Conservation (phyloP, 202 grass and related monocot species). For the Dendrocalamus latiflorus region DNA sequence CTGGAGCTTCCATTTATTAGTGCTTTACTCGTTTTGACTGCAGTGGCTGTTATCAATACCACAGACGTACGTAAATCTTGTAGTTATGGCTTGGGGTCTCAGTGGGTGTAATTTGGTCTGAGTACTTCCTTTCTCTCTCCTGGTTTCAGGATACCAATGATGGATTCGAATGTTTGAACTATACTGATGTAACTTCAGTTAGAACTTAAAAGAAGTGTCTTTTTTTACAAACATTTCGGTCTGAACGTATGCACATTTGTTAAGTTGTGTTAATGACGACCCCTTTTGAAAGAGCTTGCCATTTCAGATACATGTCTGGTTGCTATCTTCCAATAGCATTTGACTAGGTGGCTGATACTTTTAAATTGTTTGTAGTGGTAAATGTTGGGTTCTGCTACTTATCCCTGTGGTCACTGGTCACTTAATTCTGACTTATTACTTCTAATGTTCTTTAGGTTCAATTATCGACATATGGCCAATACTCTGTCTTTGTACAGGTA, state of each 20-base stretch:
- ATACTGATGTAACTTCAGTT: not conserved
- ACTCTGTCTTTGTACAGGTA: conserved; percentile 95
- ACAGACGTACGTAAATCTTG: too few species aligned
- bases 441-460: conserved; percentile 60
- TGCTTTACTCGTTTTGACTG: too few species aligned
- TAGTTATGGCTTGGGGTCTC: not conserved
- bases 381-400: not conserved
- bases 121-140: not conserved
- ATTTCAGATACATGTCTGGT: not conserved
- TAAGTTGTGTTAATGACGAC: not conserved
- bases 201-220: not conserved
- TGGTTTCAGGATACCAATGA: not conserved
- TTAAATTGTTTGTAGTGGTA: not conserved
- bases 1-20: too few species aligned
- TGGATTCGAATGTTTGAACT: not conserved
- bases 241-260: not conserved
- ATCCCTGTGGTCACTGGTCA: not conserved
- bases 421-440: conserved; percentile 1
- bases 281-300: not conserved
- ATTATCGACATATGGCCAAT: conserved; percentile 98
- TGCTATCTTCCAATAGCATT: not conserved
- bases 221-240: not conserved
- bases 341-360: not conserved
- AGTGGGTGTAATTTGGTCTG: not conserved
- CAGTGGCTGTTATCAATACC: too few species aligned